A percentile compares a stretch with the other conserved stretches of the same genome.
These are phyloP conservation scores for Fusarium sp. DNA, from an alignment of 2,329 filamentous ascomycete genomes.

Conservation along the genomic window DNA sequence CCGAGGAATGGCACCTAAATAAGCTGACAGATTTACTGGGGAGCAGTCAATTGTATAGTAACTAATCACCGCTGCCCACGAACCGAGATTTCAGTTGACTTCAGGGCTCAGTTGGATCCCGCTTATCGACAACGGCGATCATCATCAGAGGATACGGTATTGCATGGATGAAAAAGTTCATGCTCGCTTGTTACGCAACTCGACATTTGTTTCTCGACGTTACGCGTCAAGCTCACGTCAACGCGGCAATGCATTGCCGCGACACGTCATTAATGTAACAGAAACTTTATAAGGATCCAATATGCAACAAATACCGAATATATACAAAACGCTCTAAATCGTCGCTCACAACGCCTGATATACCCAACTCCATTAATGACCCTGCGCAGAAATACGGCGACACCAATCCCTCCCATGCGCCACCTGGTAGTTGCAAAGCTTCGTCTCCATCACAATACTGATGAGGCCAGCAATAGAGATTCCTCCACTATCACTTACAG, in stretches of 20 bases:
- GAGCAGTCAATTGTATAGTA: not conserved
- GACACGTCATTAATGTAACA: slow-evolving; percentile 21
- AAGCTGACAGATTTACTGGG: slow-evolving; percentile 5
- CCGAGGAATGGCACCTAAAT: not conserved
- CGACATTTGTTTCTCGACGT: not conserved
- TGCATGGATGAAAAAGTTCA: slow-evolving; percentile 2
- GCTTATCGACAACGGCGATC: slow-evolving; percentile 33
- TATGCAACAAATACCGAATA: not conserved
- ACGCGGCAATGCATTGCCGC: not conserved
- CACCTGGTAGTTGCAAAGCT: slow-evolving; percentile 88
- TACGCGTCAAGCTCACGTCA: slow-evolving; percentile 17
- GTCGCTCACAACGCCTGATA: slow-evolving; percentile 9
- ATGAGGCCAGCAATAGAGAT: slow-evolving; percentile 90
- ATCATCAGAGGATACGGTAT: slow-evolving; percentile 7
- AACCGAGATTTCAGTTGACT: slow-evolving; percentile 1
- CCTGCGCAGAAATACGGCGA: slow-evolving; percentile 63
- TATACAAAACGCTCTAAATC: slow-evolving; percentile 6
- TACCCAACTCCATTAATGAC: slow-evolving; percentile 18
- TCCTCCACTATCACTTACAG: slow-evolving; percentile 90
- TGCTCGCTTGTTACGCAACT: slow-evolving; percentile 21
- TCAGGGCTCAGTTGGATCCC: slow-evolving; percentile 4
- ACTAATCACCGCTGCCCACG: slow-evolving; percentile 9
- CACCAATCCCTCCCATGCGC: slow-evolving; percentile 83
- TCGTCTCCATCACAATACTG: slow-evolving; percentile 84
- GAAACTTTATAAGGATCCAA: slow-evolving; percentile 7